These are phyloP conservation scores for Cucurbita ficifolia DNA, from an alignment of 306 rosid species.

Conservation along the genomic window DNA sequence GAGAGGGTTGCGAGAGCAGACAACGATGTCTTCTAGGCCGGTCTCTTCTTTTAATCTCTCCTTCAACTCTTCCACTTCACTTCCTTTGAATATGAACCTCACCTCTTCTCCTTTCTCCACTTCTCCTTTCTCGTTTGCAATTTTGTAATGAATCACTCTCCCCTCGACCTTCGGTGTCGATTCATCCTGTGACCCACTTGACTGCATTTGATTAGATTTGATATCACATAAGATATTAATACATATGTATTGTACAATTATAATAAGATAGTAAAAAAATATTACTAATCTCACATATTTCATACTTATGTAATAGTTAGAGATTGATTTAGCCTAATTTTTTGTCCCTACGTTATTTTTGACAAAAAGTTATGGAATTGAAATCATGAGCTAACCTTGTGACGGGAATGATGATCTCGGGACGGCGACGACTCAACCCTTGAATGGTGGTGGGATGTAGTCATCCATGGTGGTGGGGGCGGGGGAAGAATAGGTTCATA, in stretches of 20 bases:
- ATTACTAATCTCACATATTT: no score
- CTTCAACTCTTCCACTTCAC: slow-evolving; percentile 34
- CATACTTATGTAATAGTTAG: no score
- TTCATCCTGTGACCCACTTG: neutral
- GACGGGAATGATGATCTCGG: slow-evolving; percentile 10
- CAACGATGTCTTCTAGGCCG: slow-evolving; percentile 30
- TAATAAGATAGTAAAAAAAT: no score
- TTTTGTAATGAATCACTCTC: slow-evolving; percentile 40
- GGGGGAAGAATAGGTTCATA: slow-evolving; percentile 2
- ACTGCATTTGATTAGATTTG: slow-evolving; percentile 3
- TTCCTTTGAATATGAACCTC: slow-evolving; percentile 49
- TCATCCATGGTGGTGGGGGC: neutral
- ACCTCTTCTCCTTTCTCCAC: slow-evolving; percentile 20
- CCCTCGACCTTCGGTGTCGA: slow-evolving; percentile 33
- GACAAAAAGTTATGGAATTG: no score
- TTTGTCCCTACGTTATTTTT: no score
- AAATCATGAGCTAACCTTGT: slow-evolving; percentile 22
- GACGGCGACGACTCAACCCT: slow-evolving; percentile 19
- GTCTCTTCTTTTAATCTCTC: slow-evolving; percentile 40
- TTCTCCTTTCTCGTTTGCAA: slow-evolving; percentile 48
- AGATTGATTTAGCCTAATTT: no score
- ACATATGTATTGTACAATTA: no score
- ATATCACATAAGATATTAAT: neutral
- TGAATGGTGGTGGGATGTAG: neutral
- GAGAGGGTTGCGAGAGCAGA: slow-evolving; percentile 63